phyloP scores from a whole-genome alignment of 352 stramenopile species.

The Pythium pyrilobum region DNA sequence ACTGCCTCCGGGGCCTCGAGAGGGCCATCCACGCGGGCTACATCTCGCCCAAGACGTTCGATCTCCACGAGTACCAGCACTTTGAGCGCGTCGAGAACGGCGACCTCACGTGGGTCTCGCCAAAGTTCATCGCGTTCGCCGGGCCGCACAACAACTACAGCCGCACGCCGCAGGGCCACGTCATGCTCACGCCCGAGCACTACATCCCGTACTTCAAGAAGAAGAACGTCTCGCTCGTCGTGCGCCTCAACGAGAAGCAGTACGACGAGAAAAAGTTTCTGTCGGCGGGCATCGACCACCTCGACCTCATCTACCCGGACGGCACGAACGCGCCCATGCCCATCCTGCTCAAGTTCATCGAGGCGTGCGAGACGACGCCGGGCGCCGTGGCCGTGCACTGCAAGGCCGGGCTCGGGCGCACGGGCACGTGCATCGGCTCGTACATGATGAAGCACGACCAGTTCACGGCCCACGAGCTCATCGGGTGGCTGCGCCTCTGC shows the following conservation, averaged over 20 bases:
- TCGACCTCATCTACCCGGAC: slow-evolving; percentile 93
- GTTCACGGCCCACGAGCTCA: slow-evolving; percentile 90
- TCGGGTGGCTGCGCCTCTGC: slow-evolving; percentile 92
- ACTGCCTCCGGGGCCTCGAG: slow-evolving; percentile 85
- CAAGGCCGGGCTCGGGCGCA: slow-evolving; percentile 93
- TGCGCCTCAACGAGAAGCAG: slow-evolving; percentile 92
- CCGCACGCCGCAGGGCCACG: slow-evolving; percentile 79
- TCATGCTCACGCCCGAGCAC: slow-evolving; percentile 84
- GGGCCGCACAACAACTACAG: slow-evolving; percentile 80
- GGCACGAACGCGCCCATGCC: slow-evolving; percentile 78
- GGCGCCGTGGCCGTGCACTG: slow-evolving; percentile 79
- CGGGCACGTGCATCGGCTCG: slow-evolving; percentile 93
- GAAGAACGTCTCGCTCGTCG: slow-evolving; percentile 86
- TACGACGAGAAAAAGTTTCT: slow-evolving; percentile 90
- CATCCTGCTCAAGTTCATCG: slow-evolving; percentile 77
- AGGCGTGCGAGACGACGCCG: slow-evolving; percentile 54
- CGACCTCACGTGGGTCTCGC: slow-evolving; percentile 93
- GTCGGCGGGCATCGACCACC: slow-evolving; percentile 81
- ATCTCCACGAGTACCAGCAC: slow-evolving; percentile 93
- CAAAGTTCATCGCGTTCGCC: slow-evolving; percentile 93
- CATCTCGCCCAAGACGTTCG: slow-evolving; percentile 84
- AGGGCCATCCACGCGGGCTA: slow-evolving; percentile 76
- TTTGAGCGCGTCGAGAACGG: slow-evolving; percentile 94
- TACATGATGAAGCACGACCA: slow-evolving; percentile 96
- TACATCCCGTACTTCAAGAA: slow-evolving; percentile 93